Conservation (phyloP, 495 filamentous ascomycete species). For the Extremus antarcticus region DNA sequence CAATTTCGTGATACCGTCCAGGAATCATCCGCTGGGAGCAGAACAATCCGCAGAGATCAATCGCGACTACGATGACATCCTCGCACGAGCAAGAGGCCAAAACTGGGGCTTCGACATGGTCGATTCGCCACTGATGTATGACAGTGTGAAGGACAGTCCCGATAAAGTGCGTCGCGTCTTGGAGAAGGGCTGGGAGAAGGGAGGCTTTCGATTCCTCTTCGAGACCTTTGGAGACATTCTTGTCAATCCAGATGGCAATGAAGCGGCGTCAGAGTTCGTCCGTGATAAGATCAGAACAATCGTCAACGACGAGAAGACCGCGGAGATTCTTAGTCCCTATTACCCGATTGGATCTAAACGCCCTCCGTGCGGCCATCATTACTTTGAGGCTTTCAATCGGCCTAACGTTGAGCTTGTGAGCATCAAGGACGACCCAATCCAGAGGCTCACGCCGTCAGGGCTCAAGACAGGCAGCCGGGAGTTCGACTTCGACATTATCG, state of each 20-base stretch:
- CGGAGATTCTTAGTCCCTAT: constrained; percentile 23
- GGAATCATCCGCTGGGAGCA: constrained; percentile 37
- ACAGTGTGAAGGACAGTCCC: constrained; percentile 29
- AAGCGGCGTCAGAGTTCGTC: constrained; percentile 12
- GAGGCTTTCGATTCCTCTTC: constrained; percentile 22
- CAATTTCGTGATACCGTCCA: constrained; percentile 37
- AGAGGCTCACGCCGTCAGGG: constrained; percentile 28
- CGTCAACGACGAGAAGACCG: constrained; percentile 24
- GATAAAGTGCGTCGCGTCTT: constrained; percentile 26
- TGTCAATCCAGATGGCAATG: not conserved
- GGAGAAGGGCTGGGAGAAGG: constrained; percentile 15
- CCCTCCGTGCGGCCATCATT: constrained; percentile 29
- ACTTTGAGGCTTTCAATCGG: constrained; percentile 21
- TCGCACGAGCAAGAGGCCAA: constrained; percentile 36
- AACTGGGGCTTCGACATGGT: constrained; percentile 17
- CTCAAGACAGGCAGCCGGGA: constrained; percentile 32
- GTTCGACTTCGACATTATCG: constrained; percentile 37
- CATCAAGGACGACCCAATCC: constrained; percentile 39
- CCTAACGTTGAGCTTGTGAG: constrained; percentile 34
- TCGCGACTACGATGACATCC: not conserved
- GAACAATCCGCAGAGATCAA: constrained; percentile 28
- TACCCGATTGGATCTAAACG: constrained; percentile 28
- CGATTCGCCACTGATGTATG: constrained; percentile 12
- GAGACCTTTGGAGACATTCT: constrained; percentile 12
- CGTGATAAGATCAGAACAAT: constrained; percentile 19